These are phyloP conservation scores for Trichoderma sp. DNA, from an alignment of 2,329 filamentous ascomycete genomes.

Conservation along the genomic window DNA sequence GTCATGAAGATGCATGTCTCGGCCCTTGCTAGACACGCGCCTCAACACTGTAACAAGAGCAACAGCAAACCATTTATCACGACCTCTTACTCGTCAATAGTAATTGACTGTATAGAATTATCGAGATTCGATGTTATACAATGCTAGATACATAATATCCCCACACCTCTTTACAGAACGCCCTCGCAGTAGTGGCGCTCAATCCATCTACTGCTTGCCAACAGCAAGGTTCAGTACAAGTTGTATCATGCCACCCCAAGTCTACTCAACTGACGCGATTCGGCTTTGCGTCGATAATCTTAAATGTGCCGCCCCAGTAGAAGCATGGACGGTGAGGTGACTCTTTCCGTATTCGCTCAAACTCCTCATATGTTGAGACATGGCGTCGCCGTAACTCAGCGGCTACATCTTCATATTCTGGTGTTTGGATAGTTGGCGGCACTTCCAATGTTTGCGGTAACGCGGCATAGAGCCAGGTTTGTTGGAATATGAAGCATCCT, in stretches of 20 bases:
- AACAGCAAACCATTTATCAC: not conserved
- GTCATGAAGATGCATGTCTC: not conserved
- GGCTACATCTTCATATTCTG: not conserved
- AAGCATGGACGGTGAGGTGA: not conserved
- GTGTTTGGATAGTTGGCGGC: constrained; percentile 24
- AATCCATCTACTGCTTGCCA: not conserved
- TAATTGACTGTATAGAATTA: not conserved
- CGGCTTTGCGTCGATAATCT: not conserved
- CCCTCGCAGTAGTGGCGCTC: not conserved
- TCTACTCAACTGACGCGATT: not conserved
- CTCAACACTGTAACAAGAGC: not conserved
- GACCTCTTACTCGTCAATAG: not conserved
- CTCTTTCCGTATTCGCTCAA: not conserved
- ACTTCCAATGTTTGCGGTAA: constrained; percentile 32
- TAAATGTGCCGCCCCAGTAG: not conserved
- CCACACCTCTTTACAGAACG: not conserved
- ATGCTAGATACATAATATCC: not conserved
- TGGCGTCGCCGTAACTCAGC: not conserved
- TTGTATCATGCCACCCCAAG: not conserved
- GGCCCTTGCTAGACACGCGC: not conserved
- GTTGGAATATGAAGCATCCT: constrained; percentile 45
- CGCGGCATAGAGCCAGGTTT: constrained; percentile 52
- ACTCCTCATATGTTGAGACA: not conserved
- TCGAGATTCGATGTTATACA: not conserved
- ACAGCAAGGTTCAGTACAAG: not conserved